Conservation (phyloP, 2,329 filamentous ascomycete genomes). For the Fusarium setosum region DNA sequence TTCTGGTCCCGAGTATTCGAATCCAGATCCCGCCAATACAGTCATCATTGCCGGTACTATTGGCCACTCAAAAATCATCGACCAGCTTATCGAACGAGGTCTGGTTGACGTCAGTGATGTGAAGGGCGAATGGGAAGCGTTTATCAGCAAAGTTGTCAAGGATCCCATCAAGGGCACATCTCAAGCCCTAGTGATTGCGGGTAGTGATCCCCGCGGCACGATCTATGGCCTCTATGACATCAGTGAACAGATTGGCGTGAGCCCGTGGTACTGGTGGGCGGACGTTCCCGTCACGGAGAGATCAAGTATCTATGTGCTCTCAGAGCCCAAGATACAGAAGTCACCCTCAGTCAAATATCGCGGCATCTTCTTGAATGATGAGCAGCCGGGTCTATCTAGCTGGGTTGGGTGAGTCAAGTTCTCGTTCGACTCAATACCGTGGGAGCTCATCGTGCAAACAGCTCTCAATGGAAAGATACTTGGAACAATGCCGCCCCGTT, state of each 20-base stretch:
- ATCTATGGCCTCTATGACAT: conserved; percentile 71
- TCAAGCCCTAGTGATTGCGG: conserved; percentile 65
- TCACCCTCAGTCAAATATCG: conserved; percentile 69
- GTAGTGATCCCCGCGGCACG: conserved; percentile 68
- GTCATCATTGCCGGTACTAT: conserved; percentile 77
- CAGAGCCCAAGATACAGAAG: conserved; percentile 46
- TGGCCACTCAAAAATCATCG: conserved; percentile 71
- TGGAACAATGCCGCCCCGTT: conserved; percentile 66
- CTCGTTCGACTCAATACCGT: fast-evolving
- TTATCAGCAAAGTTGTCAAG: conserved; percentile 66
- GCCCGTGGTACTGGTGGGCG: conserved; percentile 68
- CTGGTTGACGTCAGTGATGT: conserved; percentile 69
- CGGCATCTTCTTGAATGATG: conserved; percentile 72
- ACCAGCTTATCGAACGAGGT: conserved; percentile 63
- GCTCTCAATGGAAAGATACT: conserved; percentile 53
- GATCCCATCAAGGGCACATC: conserved; percentile 55
- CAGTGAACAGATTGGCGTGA: conserved; percentile 69
- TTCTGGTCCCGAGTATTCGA: conserved; percentile 55
- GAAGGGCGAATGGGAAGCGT: conserved; percentile 76
- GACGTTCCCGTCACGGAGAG: conserved; percentile 63
- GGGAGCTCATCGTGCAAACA: neutral
- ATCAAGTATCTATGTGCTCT: conserved; percentile 59
- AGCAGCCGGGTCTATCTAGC: conserved; percentile 57
- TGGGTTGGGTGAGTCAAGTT: conserved; percentile 53
- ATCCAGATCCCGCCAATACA: conserved; percentile 56